These are phyloP conservation scores for Yamadazyma sp. DNA, from an alignment of 805 yeast species.

Conservation along the genomic window DNA sequence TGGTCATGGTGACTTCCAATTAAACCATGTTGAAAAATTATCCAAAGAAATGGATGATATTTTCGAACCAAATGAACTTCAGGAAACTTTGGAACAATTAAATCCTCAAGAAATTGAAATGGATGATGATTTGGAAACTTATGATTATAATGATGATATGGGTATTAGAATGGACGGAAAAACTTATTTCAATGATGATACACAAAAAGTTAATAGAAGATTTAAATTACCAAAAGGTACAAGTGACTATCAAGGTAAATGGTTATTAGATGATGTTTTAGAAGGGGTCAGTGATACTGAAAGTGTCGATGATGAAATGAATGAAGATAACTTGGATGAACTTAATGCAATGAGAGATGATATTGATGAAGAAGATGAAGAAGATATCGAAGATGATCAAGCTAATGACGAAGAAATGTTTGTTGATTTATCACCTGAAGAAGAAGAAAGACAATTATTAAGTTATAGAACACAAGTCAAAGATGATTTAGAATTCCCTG, in stretches of 20 bases:
- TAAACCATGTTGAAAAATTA: constrained; percentile 61
- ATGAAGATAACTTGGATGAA: background rate
- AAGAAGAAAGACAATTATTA: constrained; percentile 73
- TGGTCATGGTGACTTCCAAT: constrained; percentile 84
- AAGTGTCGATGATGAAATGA: constrained; percentile 32
- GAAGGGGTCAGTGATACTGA: constrained; percentile 44
- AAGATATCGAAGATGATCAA: constrained; percentile 12
- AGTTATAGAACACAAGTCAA: constrained; percentile 65
- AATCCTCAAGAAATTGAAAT: constrained; percentile 50
- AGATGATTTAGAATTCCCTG: constrained; percentile 93
- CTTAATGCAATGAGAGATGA: constrained; percentile 13
- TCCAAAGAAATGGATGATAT: constrained; percentile 20
- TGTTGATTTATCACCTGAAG: constrained; percentile 75
- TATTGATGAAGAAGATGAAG: constrained; percentile 31
- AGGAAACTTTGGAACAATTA: constrained; percentile 59
- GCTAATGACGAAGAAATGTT: constrained; percentile 58
- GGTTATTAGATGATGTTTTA: constrained; percentile 62
- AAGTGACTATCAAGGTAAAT: constrained; percentile 72
- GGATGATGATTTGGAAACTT: constrained; percentile 18
- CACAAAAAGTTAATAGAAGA: constrained; percentile 13
- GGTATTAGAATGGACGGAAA: constrained; percentile 61
- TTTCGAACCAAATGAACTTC: constrained; percentile 34
- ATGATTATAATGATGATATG: constrained; percentile 13
- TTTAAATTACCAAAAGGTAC: constrained; percentile 63
- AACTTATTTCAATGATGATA: constrained; percentile 39